Evolutionary conservation across 2,329 filamentous ascomycete genomes (phyloP).

Genomic region (Sclerotinia subarctica): DNA sequence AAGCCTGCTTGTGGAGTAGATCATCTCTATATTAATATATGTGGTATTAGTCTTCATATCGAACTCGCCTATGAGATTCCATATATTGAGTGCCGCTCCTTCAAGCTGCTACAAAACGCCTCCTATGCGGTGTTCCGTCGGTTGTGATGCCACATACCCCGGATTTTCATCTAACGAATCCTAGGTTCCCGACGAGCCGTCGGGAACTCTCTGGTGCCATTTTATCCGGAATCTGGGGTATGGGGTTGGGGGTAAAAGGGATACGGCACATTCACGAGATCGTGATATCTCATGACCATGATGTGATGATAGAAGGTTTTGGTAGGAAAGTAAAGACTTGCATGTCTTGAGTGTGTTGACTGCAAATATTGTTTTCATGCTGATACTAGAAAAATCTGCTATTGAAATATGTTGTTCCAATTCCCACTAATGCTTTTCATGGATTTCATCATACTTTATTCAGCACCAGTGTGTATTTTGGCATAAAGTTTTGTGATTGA

Average conservation of each 20-base stretch:
- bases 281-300: background rate
- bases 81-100: slow-evolving; percentile 1
- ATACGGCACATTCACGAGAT: background rate
- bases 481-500: background rate
- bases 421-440: background rate
- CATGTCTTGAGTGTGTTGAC: background rate
- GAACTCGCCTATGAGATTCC: slow-evolving; percentile 9
- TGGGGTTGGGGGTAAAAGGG: background rate
- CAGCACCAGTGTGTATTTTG: background rate
- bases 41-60: background rate
- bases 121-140: background rate
- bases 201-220: slow-evolving; percentile 11
- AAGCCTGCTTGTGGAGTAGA: background rate
- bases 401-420: background rate
- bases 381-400: background rate
- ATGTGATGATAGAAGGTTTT: background rate
- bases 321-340: background rate
- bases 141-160: slow-evolving; percentile 10
- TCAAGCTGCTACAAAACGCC: slow-evolving; percentile 6
- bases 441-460: background rate
- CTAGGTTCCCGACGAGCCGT: slow-evolving; percentile 26
- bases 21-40: slow-evolving; percentile 18
- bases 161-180: slow-evolving; percentile 20
- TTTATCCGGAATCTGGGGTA: slow-evolving; percentile 15
- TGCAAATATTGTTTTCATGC: background rate